Percentiles rank a stretch among this genome's conserved stretches.
These are phyloP conservation scores for Fusarium pseudoanthophilum DNA, from an alignment of 2,329 filamentous ascomycete genomes.

Conservation along the genomic window DNA sequence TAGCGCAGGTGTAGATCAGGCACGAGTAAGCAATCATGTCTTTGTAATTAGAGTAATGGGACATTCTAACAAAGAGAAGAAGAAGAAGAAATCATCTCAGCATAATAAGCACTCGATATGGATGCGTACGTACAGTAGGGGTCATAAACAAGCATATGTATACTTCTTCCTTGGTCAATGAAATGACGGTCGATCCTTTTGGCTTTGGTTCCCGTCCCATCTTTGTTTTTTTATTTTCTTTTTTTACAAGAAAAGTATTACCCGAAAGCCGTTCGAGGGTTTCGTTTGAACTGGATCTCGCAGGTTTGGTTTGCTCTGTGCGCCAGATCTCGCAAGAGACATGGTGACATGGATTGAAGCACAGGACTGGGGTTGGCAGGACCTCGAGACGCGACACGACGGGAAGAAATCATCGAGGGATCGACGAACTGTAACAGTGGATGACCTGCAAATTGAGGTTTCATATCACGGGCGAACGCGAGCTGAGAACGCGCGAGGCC, in stretches of 20 bases:
- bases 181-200: conserved; percentile 4
- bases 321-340: conserved; percentile 42
- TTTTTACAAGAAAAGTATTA: background rate
- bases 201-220: conserved; percentile 16
- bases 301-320: conserved; percentile 38
- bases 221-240: conserved; percentile 11
- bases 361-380: conserved; percentile 37
- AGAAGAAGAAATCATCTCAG: background rate
- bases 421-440: conserved; percentile 24
- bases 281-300: conserved; percentile 40
- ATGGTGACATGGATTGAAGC: conserved; percentile 41
- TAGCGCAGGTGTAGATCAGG: conserved; percentile 19
- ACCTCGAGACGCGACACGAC: conserved; percentile 29
- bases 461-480: conserved; percentile 44
- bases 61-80: conserved; percentile 30
- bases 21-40: background rate
- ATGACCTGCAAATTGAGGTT: conserved; percentile 33
- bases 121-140: background rate
- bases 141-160: background rate
- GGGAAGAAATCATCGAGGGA: conserved; percentile 26
- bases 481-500: conserved; percentile 38
- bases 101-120: background rate
- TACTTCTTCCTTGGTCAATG: background rate
- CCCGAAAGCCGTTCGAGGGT: conserved; percentile 14
- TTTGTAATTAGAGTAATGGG: conserved; percentile 11